Percentiles rank a stretch among this genome's conserved stretches.
These are phyloP conservation scores for Viridothelium virens DNA, from an alignment of 495 filamentous ascomycete genomes.

Conservation along the genomic window DNA sequence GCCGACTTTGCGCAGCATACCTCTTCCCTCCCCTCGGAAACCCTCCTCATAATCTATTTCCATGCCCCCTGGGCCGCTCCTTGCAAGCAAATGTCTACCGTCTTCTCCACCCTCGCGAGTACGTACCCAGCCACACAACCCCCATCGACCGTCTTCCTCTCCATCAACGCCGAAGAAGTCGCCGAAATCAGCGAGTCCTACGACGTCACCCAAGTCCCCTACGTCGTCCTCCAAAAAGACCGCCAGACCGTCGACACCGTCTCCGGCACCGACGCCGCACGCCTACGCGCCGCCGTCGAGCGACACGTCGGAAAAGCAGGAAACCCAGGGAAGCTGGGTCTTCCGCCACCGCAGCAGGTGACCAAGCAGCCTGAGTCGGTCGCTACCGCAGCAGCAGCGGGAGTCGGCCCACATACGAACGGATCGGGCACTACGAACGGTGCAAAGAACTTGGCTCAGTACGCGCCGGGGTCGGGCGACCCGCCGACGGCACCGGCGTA, in stretches of 20 bases:
- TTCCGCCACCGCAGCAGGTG: constrained; percentile 49
- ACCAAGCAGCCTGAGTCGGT: constrained; percentile 23
- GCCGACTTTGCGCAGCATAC: constrained; percentile 59
- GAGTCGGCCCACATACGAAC: constrained; percentile 21
- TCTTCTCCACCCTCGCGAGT: constrained; percentile 73
- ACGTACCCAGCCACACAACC: constrained; percentile 64
- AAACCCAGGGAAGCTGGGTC: constrained; percentile 33
- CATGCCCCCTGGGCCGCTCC: constrained; percentile 95
- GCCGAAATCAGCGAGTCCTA: constrained; percentile 80
- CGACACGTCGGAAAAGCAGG: constrained; percentile 51
- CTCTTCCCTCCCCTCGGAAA: constrained; percentile 53
- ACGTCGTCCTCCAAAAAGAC: constrained; percentile 69
- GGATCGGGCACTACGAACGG: constrained; percentile 25
- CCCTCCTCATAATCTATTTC: constrained; percentile 80
- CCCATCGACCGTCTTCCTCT: constrained; percentile 66
- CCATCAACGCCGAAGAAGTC: constrained; percentile 82
- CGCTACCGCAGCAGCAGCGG: constrained; percentile 17
- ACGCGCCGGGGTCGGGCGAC: constrained; percentile 43
- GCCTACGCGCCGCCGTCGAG: constrained; percentile 76
- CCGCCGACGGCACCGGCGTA: constrained; percentile 44
- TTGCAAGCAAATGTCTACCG: constrained; percentile 85
- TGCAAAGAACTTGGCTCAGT: constrained; percentile 34
- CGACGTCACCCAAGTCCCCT: constrained; percentile 89
- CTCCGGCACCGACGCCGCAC: constrained; percentile 77
- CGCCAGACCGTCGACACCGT: constrained; percentile 67